Conservation (phyloP, 192 early-diverging fungal genomes). For the Coemansia sp. region DNA sequence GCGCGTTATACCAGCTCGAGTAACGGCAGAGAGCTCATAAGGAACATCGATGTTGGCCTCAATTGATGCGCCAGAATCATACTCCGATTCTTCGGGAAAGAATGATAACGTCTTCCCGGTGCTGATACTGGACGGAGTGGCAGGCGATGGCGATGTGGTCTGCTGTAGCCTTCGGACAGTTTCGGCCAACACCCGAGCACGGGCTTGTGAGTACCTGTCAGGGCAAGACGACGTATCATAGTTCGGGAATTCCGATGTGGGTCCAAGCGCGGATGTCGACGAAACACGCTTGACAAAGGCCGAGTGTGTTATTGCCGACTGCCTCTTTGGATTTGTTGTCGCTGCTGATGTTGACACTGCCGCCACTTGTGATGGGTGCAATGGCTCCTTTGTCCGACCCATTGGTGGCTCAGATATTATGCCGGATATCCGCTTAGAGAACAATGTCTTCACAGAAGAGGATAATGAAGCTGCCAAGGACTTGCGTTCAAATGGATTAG, state of each 20-base stretch:
- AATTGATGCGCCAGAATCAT: constrained; percentile 6
- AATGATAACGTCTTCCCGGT: constrained; percentile 46
- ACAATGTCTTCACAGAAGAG: constrained; percentile 45
- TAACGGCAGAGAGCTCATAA: constrained; percentile 7
- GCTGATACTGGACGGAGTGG: constrained; percentile 46
- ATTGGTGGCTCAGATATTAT: constrained; percentile 15
- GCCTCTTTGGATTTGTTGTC: constrained; percentile 17
- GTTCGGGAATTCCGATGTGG: background rate
- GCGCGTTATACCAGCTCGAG: constrained; percentile 22
- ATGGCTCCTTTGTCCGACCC: constrained; percentile 1
- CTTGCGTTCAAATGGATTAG: constrained; percentile 27
- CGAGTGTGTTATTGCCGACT: constrained; percentile 6
- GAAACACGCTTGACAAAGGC: constrained; percentile 10
- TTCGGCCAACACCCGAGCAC: constrained; percentile 41
- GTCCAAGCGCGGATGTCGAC: background rate
- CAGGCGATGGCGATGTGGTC: constrained; percentile 22
- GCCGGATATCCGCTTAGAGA: constrained; percentile 24
- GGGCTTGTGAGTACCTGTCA: constrained; percentile 39
- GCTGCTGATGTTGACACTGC: background rate
- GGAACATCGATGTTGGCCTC: constrained; percentile 9
- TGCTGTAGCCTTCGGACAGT: constrained; percentile 39
- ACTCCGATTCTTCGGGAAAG: constrained; percentile 46
- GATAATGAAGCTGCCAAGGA: constrained; percentile 26
- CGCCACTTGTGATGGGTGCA: background rate
- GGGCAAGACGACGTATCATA: constrained; percentile 5